Conservation (phyloP, 2,329 filamentous ascomycete species). For the Shiraia bambusicola region DNA sequence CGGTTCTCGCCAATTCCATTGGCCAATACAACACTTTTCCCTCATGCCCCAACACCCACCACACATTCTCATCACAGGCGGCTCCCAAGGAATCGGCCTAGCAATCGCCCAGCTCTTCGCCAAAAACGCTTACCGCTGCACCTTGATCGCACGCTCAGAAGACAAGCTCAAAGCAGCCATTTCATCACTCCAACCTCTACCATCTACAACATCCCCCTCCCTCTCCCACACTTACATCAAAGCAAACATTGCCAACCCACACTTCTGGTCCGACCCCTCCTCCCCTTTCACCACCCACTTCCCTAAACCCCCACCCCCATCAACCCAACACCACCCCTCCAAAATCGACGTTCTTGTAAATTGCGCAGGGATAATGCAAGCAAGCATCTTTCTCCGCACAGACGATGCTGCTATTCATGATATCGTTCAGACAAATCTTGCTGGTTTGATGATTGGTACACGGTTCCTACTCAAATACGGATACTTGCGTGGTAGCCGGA, state of each 20-base stretch:
- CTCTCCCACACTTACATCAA: slow-evolving; percentile 1
- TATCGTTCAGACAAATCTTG: slow-evolving; percentile 70
- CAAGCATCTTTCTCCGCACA: slow-evolving; percentile 62
- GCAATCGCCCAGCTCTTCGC: slow-evolving; percentile 41
- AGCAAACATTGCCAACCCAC: neutral
- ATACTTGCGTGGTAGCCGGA: slow-evolving; percentile 27
- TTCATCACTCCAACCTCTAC: slow-evolving; percentile 16
- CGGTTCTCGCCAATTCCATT: too few species aligned
- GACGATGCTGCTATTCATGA: slow-evolving; percentile 53
- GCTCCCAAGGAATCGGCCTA: slow-evolving; percentile 43
- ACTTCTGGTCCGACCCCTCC: neutral
- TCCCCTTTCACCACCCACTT: too few species aligned
- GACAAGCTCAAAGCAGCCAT: slow-evolving; percentile 25
- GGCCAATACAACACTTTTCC: too few species aligned
- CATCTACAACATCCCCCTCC: neutral
- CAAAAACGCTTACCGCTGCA: slow-evolving; percentile 29
- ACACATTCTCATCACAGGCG: slow-evolving; percentile 43
- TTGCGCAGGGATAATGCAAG: slow-evolving; percentile 72
- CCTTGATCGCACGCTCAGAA: slow-evolving; percentile 35
- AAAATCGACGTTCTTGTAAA: slow-evolving; percentile 66
- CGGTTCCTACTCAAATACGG: slow-evolving; percentile 50
- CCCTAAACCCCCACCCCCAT: neutral
- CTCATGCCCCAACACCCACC: slow-evolving; percentile 8
- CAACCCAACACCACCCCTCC: neutral
- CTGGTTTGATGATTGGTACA: slow-evolving; percentile 64